Percentiles rank a stretch among this genome's conserved stretches.
Evolutionary conservation across 495 filamentous ascomycete genomes (phyloP).

Genomic region (Podospora sp.): DNA sequence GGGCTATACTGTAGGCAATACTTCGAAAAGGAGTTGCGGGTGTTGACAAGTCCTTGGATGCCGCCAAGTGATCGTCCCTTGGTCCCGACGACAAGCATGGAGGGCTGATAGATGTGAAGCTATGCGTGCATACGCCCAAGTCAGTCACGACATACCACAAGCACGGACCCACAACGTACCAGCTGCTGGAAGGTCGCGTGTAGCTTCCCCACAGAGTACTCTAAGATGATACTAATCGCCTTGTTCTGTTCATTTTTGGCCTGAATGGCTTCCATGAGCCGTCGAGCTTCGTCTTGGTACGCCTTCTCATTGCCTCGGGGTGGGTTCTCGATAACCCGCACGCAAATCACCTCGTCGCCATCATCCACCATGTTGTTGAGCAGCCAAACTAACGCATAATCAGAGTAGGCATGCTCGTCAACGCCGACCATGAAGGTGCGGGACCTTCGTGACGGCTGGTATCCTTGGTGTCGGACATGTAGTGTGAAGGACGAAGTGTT

Average conservation of each 20-base stretch:
- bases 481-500: conserved; percentile 84
- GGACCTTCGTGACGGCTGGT: conserved; percentile 79
- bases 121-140: conserved; percentile 34
- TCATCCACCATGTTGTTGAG: conserved; percentile 94
- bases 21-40: conserved; percentile 85
- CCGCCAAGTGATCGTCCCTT: conserved; percentile 84
- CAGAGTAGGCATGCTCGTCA: conserved; percentile 93
- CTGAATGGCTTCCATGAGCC: conserved; percentile 75
- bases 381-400: conserved; percentile 92
- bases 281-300: conserved; percentile 80
- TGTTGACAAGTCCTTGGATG: conserved; percentile 83
- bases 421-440: conserved; percentile 93
- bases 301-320: conserved; percentile 72
- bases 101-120: conserved; percentile 94
- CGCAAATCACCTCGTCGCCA: conserved; percentile 93
- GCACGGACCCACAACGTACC: conserved; percentile 54
- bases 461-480: conserved; percentile 86
- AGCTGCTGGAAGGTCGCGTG: conserved; percentile 91
- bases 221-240: conserved; percentile 83
- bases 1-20: conserved; percentile 96
- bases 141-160: not conserved
- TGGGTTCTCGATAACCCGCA: conserved; percentile 87
- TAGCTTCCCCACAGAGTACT: conserved; percentile 89
- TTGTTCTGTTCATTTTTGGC: conserved; percentile 82
- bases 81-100: conserved; percentile 93